phyloP scores from a whole-genome alignment of 1,139 yeast species.

The Blastobotrys proliferans region DNA sequence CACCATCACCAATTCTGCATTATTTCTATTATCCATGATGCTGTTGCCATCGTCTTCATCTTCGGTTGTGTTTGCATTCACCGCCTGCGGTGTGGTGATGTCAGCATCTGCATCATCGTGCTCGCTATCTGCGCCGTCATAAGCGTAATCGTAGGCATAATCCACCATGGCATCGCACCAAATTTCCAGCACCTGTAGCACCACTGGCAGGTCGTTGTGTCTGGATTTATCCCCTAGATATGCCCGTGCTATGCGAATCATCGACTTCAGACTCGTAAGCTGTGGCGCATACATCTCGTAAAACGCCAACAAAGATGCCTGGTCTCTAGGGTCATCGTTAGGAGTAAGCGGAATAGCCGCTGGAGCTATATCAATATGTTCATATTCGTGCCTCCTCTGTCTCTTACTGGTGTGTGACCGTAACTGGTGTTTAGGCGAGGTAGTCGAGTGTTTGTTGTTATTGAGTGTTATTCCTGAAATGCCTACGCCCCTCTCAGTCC shows the following conservation, averaged over 20 bases:
- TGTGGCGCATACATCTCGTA: slow-evolving; percentile 10
- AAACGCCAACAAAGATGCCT: slow-evolving; percentile 11
- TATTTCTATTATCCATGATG: not conserved
- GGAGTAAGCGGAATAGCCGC: too few species aligned
- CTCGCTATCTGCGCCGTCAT: not conserved
- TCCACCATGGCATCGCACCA: slow-evolving; percentile 15
- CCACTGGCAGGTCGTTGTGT: slow-evolving; percentile 13
- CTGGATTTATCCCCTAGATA: slow-evolving; percentile 13
- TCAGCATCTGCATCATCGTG: not conserved
- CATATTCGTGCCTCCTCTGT: not conserved
- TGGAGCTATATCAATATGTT: slow-evolving; percentile 1
- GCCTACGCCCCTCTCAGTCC: not conserved
- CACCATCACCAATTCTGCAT: too few species aligned
- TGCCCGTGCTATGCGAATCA: slow-evolving; percentile 13
- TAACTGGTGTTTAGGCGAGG: not conserved
- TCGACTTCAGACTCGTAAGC: slow-evolving; percentile 13
- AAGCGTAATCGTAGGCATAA: not conserved
- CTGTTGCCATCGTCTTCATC: not conserved
- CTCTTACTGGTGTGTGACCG: not conserved
- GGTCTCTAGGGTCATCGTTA: too few species aligned
- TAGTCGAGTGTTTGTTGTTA: not conserved
- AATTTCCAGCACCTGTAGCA: slow-evolving; percentile 14
- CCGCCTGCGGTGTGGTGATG: not conserved
- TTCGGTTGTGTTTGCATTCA: not conserved
- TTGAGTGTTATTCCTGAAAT: not conserved